Base-by-base conservation (phyloP, 306 rosid species). In the Calophaca sinica region DNA sequence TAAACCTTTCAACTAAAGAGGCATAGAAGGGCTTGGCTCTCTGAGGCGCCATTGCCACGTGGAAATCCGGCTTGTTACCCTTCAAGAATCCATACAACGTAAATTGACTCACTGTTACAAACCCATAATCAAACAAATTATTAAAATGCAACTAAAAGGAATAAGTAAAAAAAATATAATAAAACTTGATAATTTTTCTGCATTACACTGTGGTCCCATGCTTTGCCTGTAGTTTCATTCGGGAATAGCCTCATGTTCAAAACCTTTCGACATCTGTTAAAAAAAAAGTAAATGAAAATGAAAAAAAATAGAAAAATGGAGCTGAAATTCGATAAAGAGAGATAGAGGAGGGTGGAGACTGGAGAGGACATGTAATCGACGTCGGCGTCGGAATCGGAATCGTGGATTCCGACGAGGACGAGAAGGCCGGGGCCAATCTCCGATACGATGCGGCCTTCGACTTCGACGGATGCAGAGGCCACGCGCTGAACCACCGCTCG, bases 1-100 rank as follows among this genome's bases (percentile, higher is more conserved):
- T 82, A 77, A 94, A 91, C 67, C 87, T 84, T 4, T 89, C 96
- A 35, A 94, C 91, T 44, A 94, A 75, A 52, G 97, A 86, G 70
- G 93, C 88, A 61, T 94, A 91, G 79, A 89, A 91, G 48, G 93
- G 90, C 62, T 87, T 92, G 4, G 98, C 97, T 36, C 78, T 84
- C 63, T 88, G 84, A 28, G 98, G 94, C 5, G 91, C 85, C 98
- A 94, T 94, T 1, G 98, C 97, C 20, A 94, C 86, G 45, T 94
- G 98, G 73, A 94, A 94, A 75, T 94, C 98, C 6, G 98, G 98
- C 77, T 94, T 91, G 86, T 94, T 94, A 32, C 97, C 97, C 86
- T 91, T 94, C 80, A 91, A 68, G 74, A 86, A 32, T 75, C 98
- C 98, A 70, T 83, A 91, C 85, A 94, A 74, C 38, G 98, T 91